phyloP scores from a whole-genome alignment of 2,329 filamentous ascomycete species.

The Pseudopithomyces maydicus region DNA sequence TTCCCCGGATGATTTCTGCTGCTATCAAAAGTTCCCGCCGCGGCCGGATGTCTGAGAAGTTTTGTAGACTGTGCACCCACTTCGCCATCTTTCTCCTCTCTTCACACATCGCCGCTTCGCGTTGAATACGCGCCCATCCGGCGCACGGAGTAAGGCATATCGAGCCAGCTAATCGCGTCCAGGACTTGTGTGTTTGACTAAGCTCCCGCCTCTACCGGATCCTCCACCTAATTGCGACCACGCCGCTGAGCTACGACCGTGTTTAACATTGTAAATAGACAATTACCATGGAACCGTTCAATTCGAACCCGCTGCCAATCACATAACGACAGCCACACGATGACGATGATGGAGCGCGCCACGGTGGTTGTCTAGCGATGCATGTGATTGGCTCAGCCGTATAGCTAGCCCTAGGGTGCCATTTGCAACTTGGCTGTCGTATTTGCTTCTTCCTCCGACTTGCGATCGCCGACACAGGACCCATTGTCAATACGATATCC shows the following conservation, averaged over 20 bases:
- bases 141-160: neutral
- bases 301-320: neutral
- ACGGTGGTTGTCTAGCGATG: neutral
- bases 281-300: no score
- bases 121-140: neutral
- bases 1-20: neutral
- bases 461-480: neutral
- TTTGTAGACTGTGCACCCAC: neutral
- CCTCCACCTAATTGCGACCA: no score
- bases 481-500: neutral
- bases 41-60: neutral
- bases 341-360: neutral
- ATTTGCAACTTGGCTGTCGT: neutral
- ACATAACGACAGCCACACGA: neutral
- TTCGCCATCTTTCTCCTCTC: neutral
- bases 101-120: neutral
- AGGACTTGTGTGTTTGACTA: neutral
- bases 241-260: no score
- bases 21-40: neutral
- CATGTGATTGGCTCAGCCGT: neutral
- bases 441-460: conserved; percentile 2
- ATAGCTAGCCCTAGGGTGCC: neutral
- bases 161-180: neutral
- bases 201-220: no score
- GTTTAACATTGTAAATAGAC: no score